phyloP scores from a whole-genome alignment of 306 rosid genomes.

The Prunus persica region DNA sequence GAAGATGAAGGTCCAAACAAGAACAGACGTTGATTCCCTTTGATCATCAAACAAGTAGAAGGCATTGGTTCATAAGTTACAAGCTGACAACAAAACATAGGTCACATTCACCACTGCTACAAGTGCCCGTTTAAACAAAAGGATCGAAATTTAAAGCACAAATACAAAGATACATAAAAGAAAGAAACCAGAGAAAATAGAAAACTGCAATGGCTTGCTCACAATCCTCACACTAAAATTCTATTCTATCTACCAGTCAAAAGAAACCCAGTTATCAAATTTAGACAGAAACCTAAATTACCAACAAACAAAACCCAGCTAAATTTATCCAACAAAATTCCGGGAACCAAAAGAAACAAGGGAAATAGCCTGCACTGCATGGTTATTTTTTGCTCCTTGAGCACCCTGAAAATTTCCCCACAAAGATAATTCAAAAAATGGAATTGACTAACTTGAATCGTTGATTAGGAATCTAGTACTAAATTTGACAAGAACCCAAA shows the following conservation, averaged over 20 bases:
- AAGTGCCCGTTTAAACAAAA: neutral
- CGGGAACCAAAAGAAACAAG: slow-evolving; percentile 6
- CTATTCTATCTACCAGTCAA: slow-evolving; percentile 26
- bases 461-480: slow-evolving; percentile 32
- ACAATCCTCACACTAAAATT: slow-evolving; percentile 30
- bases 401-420: neutral
- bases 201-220: slow-evolving; percentile 48
- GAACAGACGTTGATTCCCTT: neutral
- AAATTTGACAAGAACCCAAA: slow-evolving; percentile 39
- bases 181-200: slow-evolving; percentile 34
- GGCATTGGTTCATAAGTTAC: neutral
- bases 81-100: slow-evolving; percentile 2
- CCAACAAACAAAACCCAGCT: slow-evolving; percentile 6
- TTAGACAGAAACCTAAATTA: slow-evolving; percentile 40
- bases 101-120: neutral
- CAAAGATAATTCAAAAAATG: slow-evolving; percentile 16
- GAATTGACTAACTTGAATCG: slow-evolving; percentile 35
- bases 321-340: slow-evolving; percentile 29
- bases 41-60: no score
- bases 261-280: slow-evolving; percentile 27
- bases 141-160: slow-evolving; percentile 4
- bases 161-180: neutral
- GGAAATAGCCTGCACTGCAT: slow-evolving; percentile 1
- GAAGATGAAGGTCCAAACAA: neutral
- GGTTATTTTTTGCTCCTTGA: neutral